Percentiles rank a stretch among this genome's conserved stretches.
These are phyloP conservation scores for Fraxinus nigra DNA, from an alignment of 305 asterid genomes.

Conservation along the genomic window DNA sequence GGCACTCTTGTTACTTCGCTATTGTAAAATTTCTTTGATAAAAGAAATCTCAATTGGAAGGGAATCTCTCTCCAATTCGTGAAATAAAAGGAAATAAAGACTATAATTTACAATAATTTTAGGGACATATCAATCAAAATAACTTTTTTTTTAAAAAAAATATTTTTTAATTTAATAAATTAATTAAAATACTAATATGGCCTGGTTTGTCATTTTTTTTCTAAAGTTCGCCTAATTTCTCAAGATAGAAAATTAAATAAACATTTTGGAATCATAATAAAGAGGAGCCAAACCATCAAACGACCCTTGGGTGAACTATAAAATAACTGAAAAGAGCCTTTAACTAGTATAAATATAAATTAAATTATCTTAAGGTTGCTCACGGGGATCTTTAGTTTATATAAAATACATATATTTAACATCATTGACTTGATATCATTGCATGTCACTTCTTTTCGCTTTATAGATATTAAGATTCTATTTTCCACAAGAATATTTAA, in stretches of 20 bases:
- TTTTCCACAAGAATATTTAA: neutral
- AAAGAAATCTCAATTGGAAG: too few species aligned
- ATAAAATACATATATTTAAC: neutral
- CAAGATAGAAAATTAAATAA: neutral
- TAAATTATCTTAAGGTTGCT: neutral
- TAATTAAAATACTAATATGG: too few species aligned
- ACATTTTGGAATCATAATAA: neutral
- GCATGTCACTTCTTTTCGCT: neutral
- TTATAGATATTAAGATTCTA: neutral
- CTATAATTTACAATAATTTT: neutral
- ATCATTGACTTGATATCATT: neutral
- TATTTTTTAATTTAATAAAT: too few species aligned
- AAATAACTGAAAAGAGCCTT: neutral
- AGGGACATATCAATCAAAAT: too few species aligned
- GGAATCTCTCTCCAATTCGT: neutral
- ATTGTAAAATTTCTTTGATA: too few species aligned
- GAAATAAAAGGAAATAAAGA: neutral
- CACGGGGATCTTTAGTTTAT: neutral
- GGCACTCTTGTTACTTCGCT: too few species aligned
- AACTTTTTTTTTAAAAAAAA: too few species aligned
- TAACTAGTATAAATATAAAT: neutral
- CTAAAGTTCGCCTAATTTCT: neutral
- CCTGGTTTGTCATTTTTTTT: too few species aligned
- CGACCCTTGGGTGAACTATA: neutral
- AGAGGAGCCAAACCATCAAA: constrained; percentile 5